phyloP scores from a whole-genome alignment of 2,329 filamentous ascomycete genomes.

The Fusarium solani-melongenae region DNA sequence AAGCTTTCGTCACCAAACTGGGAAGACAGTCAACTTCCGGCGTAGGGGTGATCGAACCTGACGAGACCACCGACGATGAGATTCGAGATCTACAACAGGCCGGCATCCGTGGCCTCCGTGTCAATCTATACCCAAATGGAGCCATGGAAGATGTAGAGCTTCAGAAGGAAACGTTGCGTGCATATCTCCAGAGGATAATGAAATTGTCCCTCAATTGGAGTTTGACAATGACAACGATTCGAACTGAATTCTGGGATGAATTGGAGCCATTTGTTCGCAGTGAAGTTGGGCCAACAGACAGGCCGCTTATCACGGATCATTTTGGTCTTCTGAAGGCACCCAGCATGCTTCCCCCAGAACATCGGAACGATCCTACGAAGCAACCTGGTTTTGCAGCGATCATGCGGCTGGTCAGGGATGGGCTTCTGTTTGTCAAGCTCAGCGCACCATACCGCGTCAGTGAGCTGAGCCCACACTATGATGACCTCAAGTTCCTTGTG shows the following conservation, averaged over 20 bases:
- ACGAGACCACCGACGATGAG: slow-evolving; percentile 17
- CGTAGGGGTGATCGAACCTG: slow-evolving; percentile 25
- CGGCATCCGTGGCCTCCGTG: slow-evolving; percentile 49
- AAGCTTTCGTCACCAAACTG: slow-evolving; percentile 45
- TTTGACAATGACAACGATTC: slow-evolving; percentile 28
- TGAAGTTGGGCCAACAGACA: background rate
- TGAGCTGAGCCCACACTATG: slow-evolving; percentile 44
- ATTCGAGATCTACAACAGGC: slow-evolving; percentile 16
- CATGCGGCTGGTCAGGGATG: slow-evolving; percentile 43
- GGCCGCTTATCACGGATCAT: slow-evolving; percentile 49
- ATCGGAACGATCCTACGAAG: slow-evolving; percentile 33
- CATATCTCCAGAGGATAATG: slow-evolving; percentile 39
- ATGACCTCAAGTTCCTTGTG: slow-evolving; percentile 47
- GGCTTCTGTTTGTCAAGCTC: slow-evolving; percentile 51
- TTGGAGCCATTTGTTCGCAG: slow-evolving; percentile 8
- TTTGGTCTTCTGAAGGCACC: slow-evolving; percentile 49
- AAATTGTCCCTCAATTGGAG: slow-evolving; percentile 22
- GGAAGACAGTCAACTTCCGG: slow-evolving; percentile 35
- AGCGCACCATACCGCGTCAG: slow-evolving; percentile 52
- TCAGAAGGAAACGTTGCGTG: slow-evolving; percentile 46
- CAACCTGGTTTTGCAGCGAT: slow-evolving; percentile 40
- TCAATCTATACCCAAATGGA: slow-evolving; percentile 50
- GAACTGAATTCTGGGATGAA: slow-evolving; percentile 20
- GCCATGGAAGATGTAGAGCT: slow-evolving; percentile 51
- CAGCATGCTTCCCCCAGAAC: slow-evolving; percentile 45